Evolutionary conservation across 768 basidiomycete species (phyloP).

Genomic region (Kwoniella botswanensis): DNA sequence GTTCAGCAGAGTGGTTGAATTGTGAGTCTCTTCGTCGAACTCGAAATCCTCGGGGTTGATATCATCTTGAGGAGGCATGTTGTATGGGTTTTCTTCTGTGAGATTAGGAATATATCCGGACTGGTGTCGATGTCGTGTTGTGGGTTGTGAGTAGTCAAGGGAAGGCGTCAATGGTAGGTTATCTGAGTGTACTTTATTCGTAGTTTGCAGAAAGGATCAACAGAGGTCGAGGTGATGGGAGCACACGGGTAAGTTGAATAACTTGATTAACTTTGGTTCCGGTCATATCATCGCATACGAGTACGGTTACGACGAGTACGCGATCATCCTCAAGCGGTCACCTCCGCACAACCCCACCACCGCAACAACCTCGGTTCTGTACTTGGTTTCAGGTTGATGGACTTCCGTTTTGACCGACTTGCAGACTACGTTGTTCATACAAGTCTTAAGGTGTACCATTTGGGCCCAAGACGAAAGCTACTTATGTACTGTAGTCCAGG

Average conservation of each 20-base stretch:
- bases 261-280: not conserved
- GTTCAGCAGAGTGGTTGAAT: constrained; percentile 1
- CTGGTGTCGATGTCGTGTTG: too few relatives aligned
- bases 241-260: not conserved
- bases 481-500: not conserved
- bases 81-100: not conserved
- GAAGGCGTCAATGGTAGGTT: too few relatives aligned
- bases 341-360: too few relatives aligned
- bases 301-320: too few relatives aligned
- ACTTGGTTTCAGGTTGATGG: not conserved
- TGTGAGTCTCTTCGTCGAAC: constrained; percentile 13
- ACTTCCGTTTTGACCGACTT: not conserved
- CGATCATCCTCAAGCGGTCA: not conserved
- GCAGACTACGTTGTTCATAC: not conserved
- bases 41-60: constrained; percentile 29
- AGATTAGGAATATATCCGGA: not conserved
- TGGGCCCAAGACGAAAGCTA: not conserved
- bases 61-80: constrained; percentile 32
- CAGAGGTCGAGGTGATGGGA: not conserved
- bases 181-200: too few relatives aligned
- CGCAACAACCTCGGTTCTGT: not conserved
- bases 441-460: not conserved
- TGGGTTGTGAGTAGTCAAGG: too few relatives aligned
- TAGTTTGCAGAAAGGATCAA: not conserved
- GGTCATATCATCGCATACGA: not conserved